Conservation (phyloP, 768 basidiomycete species). For the Lentinula guzmanii region DNA sequence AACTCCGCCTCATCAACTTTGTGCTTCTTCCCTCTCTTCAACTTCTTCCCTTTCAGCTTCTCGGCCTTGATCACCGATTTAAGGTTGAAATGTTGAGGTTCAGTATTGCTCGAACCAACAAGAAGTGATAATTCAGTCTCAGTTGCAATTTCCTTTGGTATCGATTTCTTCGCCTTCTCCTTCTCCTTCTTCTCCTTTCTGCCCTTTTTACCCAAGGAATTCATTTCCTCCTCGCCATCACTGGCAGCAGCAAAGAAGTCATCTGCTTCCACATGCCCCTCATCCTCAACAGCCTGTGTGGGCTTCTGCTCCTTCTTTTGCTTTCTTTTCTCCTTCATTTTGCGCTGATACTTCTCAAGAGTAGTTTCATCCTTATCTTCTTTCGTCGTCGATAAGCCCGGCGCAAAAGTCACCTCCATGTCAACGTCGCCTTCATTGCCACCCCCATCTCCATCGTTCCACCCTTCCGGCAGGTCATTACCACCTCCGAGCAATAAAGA, state of each 20-base stretch:
- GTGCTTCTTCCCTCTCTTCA: slow-evolving; percentile 35
- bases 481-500: slow-evolving; percentile 65
- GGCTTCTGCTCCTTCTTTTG: slow-evolving; percentile 66
- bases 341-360: slow-evolving; percentile 82
- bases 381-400: slow-evolving; percentile 61
- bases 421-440: slow-evolving; percentile 53
- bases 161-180: slow-evolving; percentile 9
- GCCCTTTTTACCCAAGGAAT: slow-evolving; percentile 10
- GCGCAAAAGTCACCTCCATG: slow-evolving; percentile 94
- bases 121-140: slow-evolving; percentile 64
- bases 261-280: slow-evolving; percentile 32
- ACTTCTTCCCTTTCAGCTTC: slow-evolving; percentile 49
- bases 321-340: slow-evolving; percentile 85
- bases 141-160: slow-evolving; percentile 37
- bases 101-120: slow-evolving; percentile 47
- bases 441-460: slow-evolving; percentile 46
- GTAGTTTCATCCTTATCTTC: slow-evolving; percentile 74
- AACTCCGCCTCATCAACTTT: slow-evolving; percentile 53
- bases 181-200: slow-evolving; percentile 12
- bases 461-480: slow-evolving; percentile 77
- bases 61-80: slow-evolving; percentile 85
- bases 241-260: slow-evolving; percentile 71
- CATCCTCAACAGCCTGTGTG: slow-evolving; percentile 24
- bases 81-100: slow-evolving; percentile 83
- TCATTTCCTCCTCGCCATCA: slow-evolving; percentile 28